These are phyloP conservation scores for Schizochytrium sp. DNA, from an alignment of 108 stramenopile species.

Conservation along the genomic window DNA sequence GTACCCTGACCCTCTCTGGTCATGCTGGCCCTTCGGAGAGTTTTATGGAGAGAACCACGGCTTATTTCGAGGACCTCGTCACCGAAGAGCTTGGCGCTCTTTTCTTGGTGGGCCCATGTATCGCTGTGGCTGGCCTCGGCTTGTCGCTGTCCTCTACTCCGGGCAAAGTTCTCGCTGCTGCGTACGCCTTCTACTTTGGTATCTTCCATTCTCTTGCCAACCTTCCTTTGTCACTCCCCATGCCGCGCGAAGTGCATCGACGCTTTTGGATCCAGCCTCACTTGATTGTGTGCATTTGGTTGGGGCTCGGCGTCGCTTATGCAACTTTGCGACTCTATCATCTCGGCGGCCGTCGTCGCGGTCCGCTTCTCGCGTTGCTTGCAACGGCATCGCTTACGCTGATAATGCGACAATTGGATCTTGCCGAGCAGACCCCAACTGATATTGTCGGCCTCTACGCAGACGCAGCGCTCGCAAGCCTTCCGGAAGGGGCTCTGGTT, in stretches of 20 bases:
- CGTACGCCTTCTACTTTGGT: conserved; percentile 48
- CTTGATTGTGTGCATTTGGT: conserved; percentile 27
- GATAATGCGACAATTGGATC: not conserved
- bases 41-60: conserved; percentile 32
- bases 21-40: conserved; percentile 30
- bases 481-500: conserved; percentile 27
- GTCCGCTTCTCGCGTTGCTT: not conserved
- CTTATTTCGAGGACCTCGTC: not conserved
- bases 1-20: conserved; percentile 57
- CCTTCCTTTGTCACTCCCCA: conserved; percentile 51
- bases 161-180: not conserved
- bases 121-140: not conserved
- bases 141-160: not conserved
- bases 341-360: not conserved
- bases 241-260: conserved; percentile 64
- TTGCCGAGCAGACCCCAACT: not conserved
- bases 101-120: not conserved
- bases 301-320: not conserved
- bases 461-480: conserved; percentile 8
- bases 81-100: not conserved
- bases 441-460: not conserved
- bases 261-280: conserved; percentile 76
- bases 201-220: conserved; percentile 65
- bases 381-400: not conserved
- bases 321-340: not conserved